A percentile compares a stretch with the other conserved stretches of the same genome.
Conservation (phyloP, 1,284 basidiomycete genomes). For the Earliella scabrosa region DNA sequence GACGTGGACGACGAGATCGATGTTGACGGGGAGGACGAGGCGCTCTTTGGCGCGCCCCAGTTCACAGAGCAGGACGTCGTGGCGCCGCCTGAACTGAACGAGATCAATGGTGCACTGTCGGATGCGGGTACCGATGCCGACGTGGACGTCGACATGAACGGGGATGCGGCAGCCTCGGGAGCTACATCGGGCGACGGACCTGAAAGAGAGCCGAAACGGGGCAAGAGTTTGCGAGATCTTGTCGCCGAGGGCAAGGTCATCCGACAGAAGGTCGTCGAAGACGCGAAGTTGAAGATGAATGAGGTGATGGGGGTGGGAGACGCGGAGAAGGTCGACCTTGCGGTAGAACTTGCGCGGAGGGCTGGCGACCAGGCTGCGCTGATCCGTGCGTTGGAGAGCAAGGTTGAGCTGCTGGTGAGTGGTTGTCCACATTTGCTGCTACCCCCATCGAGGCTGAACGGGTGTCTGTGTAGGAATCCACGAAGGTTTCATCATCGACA, state of each 20-base stretch:
- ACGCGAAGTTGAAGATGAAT: conserved; percentile 44
- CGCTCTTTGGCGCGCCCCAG: conserved; percentile 66
- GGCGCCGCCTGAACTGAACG: conserved; percentile 15
- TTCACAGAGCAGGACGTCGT: conserved; percentile 76
- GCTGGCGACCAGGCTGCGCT: conserved; percentile 51
- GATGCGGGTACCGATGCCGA: conserved; percentile 38
- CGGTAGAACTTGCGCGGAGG: conserved; percentile 51
- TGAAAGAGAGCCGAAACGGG: conserved; percentile 11
- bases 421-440: background rate
- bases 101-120: conserved; percentile 12
- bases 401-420: conserved; percentile 61
- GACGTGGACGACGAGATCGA: conserved; percentile 81
- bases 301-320: conserved; percentile 49
- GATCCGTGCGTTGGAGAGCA: conserved; percentile 60
- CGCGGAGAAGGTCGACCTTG: conserved; percentile 50
- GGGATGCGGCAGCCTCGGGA: conserved; percentile 33
- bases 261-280: conserved; percentile 36
- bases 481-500: conserved; percentile 48
- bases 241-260: conserved; percentile 54
- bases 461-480: conserved; percentile 44
- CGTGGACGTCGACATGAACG: conserved; percentile 49
- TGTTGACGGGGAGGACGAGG: conserved; percentile 76
- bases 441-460: background rate
- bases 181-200: conserved; percentile 23
- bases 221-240: conserved; percentile 50